Evolutionary conservation across 257 asterid species (phyloP).

Genomic region (Anisodus tanguticus): DNA sequence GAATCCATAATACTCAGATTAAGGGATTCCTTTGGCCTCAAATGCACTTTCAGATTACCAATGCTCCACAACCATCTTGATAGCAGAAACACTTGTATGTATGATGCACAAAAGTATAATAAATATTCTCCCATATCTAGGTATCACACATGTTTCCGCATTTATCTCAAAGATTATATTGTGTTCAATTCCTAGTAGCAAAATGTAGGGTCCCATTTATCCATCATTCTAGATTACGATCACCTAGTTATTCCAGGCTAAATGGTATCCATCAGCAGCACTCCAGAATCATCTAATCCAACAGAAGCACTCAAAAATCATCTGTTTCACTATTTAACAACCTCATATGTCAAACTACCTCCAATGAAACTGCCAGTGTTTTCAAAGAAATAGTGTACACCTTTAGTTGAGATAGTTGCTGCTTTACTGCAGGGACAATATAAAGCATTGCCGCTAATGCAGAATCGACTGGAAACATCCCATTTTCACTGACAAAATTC

Average conservation of each 20-base stretch:
- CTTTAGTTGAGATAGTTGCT: constrained; percentile 1
- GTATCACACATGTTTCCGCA: neutral
- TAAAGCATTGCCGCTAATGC: neutral
- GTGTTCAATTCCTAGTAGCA: neutral
- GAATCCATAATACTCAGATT: constrained; percentile 6
- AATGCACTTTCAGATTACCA: neutral
- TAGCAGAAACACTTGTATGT: neutral
- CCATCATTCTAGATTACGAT: constrained; percentile 12
- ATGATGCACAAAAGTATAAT: neutral
- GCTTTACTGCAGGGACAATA: neutral
- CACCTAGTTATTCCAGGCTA: neutral
- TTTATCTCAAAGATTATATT: neutral
- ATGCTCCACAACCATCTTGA: constrained; percentile 8
- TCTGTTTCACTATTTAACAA: neutral
- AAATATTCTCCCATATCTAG: constrained; percentile 13
- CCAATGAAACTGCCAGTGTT: neutral
- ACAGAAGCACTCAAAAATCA: neutral
- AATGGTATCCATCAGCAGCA: constrained; percentile 13
- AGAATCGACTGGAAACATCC: neutral
- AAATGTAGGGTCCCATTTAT: neutral
- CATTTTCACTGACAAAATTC: neutral
- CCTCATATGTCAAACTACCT: constrained; percentile 12
- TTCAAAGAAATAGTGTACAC: neutral
- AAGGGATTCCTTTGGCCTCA: neutral
- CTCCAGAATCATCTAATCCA: constrained; percentile 8